Percentiles rank a stretch among this genome's conserved stretches.
These are phyloP conservation scores for Circinella umbellata DNA, from an alignment of 371 early-diverging fungal genomes.

Conservation along the genomic window DNA sequence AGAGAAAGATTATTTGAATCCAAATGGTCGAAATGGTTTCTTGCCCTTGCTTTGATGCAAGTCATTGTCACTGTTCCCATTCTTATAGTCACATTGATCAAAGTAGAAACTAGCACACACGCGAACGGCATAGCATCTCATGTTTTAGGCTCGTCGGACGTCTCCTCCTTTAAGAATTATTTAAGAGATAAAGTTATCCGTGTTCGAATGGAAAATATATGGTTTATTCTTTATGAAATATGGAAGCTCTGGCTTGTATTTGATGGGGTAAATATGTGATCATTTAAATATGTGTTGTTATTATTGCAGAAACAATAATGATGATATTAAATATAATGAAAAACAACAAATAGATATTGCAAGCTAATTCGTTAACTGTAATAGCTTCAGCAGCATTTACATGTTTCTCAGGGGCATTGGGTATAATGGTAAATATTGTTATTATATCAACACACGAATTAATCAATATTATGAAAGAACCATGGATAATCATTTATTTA, in stretches of 20 bases:
- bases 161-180: background rate
- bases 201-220: slow-evolving; percentile 21
- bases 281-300: background rate
- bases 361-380: slow-evolving; percentile 22
- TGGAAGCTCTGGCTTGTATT: slow-evolving; percentile 26
- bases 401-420: slow-evolving; percentile 23
- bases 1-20: slow-evolving; percentile 8
- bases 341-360: slow-evolving; percentile 11
- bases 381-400: slow-evolving; percentile 17
- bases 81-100: slow-evolving; percentile 16
- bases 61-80: slow-evolving; percentile 24
- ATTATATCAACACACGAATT: background rate
- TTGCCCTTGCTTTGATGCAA: slow-evolving; percentile 20
- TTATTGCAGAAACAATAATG: background rate
- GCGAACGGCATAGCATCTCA: too few species aligned
- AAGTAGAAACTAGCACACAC: background rate
- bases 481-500: background rate
- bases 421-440: slow-evolving; percentile 18
- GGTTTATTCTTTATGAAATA: slow-evolving; percentile 26
- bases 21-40: slow-evolving; percentile 17
- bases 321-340: background rate
- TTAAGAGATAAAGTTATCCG: slow-evolving; percentile 11
- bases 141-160: too few species aligned
- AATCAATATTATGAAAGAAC: too few species aligned
- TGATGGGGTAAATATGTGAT: slow-evolving; percentile 15